Evolutionary conservation across 2,329 filamentous ascomycete species (phyloP), one percentile per base, ranked within the genome.

Genomic region (Colletotrichum sp.): DNA sequence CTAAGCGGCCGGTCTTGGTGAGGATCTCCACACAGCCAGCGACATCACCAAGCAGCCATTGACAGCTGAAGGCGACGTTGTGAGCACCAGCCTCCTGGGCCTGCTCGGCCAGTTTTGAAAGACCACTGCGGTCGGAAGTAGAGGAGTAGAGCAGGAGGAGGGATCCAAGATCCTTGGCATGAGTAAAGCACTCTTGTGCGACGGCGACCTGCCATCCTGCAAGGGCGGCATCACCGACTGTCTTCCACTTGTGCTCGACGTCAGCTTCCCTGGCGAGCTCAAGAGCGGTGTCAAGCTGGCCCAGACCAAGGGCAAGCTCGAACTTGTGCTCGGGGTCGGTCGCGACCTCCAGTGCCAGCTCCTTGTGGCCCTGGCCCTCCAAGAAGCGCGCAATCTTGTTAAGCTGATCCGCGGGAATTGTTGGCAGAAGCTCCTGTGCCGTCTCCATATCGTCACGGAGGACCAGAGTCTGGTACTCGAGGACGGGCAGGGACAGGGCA

Each of bases 321-420:
- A 99, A 99, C 83, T 98, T 97, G 87, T 99, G 97, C 86, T 99
- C 97, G 0, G 95, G 90, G 81, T 99, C 97, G 0, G 96, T 98
- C 12, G 97, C 96, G 18, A 99, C 95, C 79, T 98, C 95, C 18
- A 99, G 90, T 0, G 97, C 97, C 79, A 98, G 91, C 81, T 99
- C 96, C 87, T 99, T 99, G 87, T 98, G 95, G 55, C 96, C 96
- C 86, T 99, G 97, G 4, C 97, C 97, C 85, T 99, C 97, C 69
- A 99, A 90, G 90, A 99, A 99, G 26, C 97, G 93, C 5, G 97
- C 97, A 80, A 99, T 98, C 88, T 99, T 99, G 90, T 98, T 98
- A 85, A 98, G 94, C 85, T 99, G 96, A 78, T 98, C 95, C n/a
- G 93, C 88, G 1, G 96, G 96, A 49, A 99, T 96, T 24, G 94